Conservation (phyloP, 2,329 filamentous ascomycete species). For the Cladophialophora yegresii region DNA sequence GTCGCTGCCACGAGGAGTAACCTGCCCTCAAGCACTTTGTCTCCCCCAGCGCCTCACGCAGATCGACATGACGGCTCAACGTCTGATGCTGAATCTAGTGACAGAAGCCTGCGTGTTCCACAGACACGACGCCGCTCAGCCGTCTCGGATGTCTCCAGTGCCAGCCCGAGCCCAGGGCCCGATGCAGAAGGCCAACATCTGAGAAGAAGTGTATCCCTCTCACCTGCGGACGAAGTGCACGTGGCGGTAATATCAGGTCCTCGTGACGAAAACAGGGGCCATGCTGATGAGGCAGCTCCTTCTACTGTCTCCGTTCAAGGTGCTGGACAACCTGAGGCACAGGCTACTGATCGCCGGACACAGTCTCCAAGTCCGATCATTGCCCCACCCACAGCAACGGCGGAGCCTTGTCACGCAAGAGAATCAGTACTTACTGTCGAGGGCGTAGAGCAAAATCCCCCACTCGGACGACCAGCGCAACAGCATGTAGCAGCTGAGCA, state of each 20-base stretch:
- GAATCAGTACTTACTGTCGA: background rate
- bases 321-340: background rate
- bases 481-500: background rate
- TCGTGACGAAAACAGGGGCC: background rate
- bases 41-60: slow-evolving; percentile 11
- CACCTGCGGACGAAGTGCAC: slow-evolving; percentile 27
- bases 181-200: slow-evolving; percentile 4
- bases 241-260: background rate
- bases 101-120: slow-evolving; percentile 24
- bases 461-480: background rate
- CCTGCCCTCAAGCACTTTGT: slow-evolving; percentile 7
- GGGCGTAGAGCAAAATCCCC: background rate
- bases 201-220: slow-evolving; percentile 29
- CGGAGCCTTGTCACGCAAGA: slow-evolving; percentile 8
- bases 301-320: background rate
- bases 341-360: background rate
- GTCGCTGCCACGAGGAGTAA: background rate
- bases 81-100: slow-evolving; percentile 18
- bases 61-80: slow-evolving; percentile 10
- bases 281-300: background rate
- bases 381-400: slow-evolving; percentile 2
- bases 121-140: slow-evolving; percentile 26
- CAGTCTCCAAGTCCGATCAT: background rate
- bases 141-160: slow-evolving; percentile 34
- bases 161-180: slow-evolving; percentile 23